Conservation (phyloP, 257 asterid species). For the Penstemon newberryi region DNA sequence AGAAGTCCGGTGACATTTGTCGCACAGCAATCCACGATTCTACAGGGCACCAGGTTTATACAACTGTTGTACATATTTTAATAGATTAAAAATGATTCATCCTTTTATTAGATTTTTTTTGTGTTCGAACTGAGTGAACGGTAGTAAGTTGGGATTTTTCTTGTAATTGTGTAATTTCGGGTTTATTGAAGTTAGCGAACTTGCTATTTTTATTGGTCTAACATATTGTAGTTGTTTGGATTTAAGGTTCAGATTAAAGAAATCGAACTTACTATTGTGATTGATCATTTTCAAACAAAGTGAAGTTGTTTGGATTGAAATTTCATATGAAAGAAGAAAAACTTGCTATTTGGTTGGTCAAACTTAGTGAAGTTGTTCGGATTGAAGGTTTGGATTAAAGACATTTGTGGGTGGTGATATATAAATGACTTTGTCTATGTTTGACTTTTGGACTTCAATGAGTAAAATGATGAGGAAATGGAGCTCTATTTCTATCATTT, state of each 20-base stretch:
- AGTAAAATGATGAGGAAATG: not conserved
- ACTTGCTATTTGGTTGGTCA: too few species aligned
- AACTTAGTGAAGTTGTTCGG: not conserved
- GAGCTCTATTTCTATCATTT: too few species aligned
- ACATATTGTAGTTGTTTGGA: not conserved
- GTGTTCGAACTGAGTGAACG: too few species aligned
- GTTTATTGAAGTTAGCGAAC: too few species aligned
- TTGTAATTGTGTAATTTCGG: not conserved
- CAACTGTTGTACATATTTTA: not conserved
- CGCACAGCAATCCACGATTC: constrained; percentile 80
- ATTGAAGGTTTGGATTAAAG: not conserved
- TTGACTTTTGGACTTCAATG: not conserved
- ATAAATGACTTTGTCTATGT: not conserved
- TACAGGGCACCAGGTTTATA: constrained; percentile 68
- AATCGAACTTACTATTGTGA: too few species aligned
- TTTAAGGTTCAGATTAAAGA: too few species aligned
- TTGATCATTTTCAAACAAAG: too few species aligned
- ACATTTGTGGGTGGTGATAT: not conserved
- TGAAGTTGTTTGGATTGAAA: too few species aligned
- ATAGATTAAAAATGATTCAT: not conserved
- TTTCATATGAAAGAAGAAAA: too few species aligned
- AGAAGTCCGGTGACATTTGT: constrained; percentile 83
- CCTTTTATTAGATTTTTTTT: not conserved
- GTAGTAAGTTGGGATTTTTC: too few species aligned
- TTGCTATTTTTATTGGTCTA: not conserved